These are phyloP conservation scores for Musa itinerans DNA, from an alignment of 176 grass and related monocot genomes.

Conservation along the genomic window DNA sequence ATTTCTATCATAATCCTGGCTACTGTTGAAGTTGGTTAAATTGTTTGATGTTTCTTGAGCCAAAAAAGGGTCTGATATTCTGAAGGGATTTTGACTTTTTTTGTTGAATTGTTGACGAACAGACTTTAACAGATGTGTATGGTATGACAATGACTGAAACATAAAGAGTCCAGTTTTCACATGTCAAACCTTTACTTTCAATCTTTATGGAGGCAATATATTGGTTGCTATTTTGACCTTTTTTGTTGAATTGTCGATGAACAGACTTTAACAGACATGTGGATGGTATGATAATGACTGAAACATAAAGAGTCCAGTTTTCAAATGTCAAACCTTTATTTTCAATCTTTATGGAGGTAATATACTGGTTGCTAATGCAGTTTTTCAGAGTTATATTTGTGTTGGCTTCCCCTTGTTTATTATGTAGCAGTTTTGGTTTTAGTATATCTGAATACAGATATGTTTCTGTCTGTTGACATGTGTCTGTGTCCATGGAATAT, in stretches of 20 bases:
- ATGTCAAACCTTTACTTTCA: not conserved
- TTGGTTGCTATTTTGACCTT: no score
- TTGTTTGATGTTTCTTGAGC: not conserved
- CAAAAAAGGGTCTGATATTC: not conserved
- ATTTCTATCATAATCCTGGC: not conserved
- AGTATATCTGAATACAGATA: no score
- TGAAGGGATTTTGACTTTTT: not conserved
- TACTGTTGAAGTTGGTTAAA: conserved; percentile 3
- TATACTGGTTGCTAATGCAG: no score
- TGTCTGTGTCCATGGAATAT: no score
- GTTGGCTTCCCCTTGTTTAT: no score
- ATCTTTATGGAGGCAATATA: no score
- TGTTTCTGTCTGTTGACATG: no score
- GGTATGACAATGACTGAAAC: no score
- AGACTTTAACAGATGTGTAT: not conserved
- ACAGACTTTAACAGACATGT: not conserved
- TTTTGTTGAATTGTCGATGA: not conserved
- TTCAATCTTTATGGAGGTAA: not conserved
- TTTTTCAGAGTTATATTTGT: no score
- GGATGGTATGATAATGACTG: no score
- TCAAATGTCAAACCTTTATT: not conserved
- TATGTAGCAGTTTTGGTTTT: no score
- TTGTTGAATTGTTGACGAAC: not conserved
- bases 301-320: not conserved
- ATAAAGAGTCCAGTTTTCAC: not conserved